A percentile compares a stretch with the other conserved stretches of the same genome.
These are phyloP conservation scores for Zasmidium citrigriseum DNA, from an alignment of 2,329 filamentous ascomycete species.

Conservation along the genomic window DNA sequence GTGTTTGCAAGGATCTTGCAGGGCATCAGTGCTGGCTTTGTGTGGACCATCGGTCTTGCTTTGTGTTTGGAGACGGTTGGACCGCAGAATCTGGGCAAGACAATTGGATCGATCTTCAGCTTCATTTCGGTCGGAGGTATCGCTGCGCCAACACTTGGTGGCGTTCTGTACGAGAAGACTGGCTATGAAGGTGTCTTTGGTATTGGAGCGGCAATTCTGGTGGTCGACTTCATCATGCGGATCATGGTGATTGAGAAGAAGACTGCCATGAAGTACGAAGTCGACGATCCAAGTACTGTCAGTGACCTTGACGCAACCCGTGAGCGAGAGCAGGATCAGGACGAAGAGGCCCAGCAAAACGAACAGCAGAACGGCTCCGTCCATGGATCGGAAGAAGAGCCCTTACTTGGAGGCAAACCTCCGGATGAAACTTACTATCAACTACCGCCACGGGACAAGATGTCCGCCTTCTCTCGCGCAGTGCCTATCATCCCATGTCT, in stretches of 20 bases:
- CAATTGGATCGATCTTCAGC: conserved; percentile 62
- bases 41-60: conserved; percentile 62
- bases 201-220: conserved; percentile 56
- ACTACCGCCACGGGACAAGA: conserved; percentile 41
- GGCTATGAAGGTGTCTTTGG: conserved; percentile 62
- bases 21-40: conserved; percentile 58
- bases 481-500: conserved; percentile 53
- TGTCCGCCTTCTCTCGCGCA: conserved; percentile 39
- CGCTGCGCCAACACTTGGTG: conserved; percentile 60
- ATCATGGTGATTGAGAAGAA: conserved; percentile 65
- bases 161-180: conserved; percentile 59
- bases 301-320: conserved; percentile 21
- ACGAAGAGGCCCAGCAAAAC: conserved; percentile 16
- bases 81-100: conserved; percentile 59
- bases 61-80: conserved; percentile 62
- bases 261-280: conserved; percentile 50
- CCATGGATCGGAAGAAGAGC: conserved; percentile 37
- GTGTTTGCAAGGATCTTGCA: conserved; percentile 58
- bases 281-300: conserved; percentile 27
- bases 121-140: conserved; percentile 61
- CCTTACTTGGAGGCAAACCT: conserved; percentile 37
- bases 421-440: conserved; percentile 44
- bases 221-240: conserved; percentile 61
- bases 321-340: background rate
- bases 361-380: conserved; percentile 11